Evolutionary conservation across 1,139 yeast genomes (phyloP).

Genomic region (Saccharomyces hybrid): DNA sequence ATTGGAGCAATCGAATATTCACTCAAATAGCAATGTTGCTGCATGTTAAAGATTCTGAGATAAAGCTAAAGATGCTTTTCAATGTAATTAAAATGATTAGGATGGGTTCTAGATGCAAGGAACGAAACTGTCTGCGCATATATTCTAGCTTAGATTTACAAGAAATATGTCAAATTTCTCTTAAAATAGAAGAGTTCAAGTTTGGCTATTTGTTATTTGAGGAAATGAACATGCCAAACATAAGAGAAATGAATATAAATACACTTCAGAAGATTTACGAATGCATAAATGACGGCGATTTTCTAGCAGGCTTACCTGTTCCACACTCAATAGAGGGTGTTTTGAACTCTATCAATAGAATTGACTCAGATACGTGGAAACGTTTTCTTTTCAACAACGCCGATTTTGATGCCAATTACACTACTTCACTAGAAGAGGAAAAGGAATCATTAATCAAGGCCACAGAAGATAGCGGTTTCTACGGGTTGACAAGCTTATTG

Average conservation of each 20-base stretch:
- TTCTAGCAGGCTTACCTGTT: conserved; percentile 55
- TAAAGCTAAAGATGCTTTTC: conserved; percentile 33
- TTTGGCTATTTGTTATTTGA: conserved; percentile 52
- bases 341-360: conserved; percentile 35
- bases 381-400: conserved; percentile 51
- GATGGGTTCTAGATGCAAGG: conserved; percentile 36
- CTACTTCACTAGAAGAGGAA: conserved; percentile 41
- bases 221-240: conserved; percentile 33
- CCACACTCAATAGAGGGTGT: conserved; percentile 48
- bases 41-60: conserved; percentile 15
- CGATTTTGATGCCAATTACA: conserved; percentile 46
- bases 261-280: conserved; percentile 39
- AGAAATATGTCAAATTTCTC: conserved; percentile 34
- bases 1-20: conserved; percentile 9
- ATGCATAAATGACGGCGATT: conserved; percentile 47
- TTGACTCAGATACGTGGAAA: conserved; percentile 35
- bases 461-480: conserved; percentile 21
- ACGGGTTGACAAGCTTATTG: conserved; percentile 20
- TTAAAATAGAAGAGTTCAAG: conserved; percentile 34
- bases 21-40: conserved; percentile 5
- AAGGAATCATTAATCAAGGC: conserved; percentile 19
- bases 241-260: conserved; percentile 11
- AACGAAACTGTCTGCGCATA: conserved; percentile 33
- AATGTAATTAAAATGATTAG: conserved; percentile 40
- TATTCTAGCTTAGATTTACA: conserved; percentile 34